Evolutionary conservation across 495 filamentous ascomycete genomes (phyloP).

Genomic region (Trichoderma gamsii): DNA sequence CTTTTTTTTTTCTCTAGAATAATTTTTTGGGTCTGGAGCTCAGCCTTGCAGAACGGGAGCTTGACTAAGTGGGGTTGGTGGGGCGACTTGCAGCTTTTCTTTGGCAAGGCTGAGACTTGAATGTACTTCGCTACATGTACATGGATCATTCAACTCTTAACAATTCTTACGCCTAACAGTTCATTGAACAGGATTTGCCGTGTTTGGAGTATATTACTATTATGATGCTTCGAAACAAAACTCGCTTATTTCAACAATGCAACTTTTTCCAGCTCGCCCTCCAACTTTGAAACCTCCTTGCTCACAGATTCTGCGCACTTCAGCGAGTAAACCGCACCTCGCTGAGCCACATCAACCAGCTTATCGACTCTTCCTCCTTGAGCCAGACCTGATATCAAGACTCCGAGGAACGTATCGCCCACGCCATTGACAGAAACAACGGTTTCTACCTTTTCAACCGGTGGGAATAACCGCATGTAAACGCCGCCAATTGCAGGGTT

Average conservation of each 20-base stretch:
- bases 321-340: slow-evolving; percentile 69
- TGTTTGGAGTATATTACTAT: not conserved
- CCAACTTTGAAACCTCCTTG: slow-evolving; percentile 34
- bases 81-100: not conserved
- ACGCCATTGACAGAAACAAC: slow-evolving; percentile 89
- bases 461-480: slow-evolving; percentile 75
- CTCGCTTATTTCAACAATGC: slow-evolving; percentile 17
- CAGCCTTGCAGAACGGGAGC: slow-evolving; percentile 14
- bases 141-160: not conserved
- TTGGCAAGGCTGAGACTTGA: not conserved
- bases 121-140: not conserved
- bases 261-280: slow-evolving; percentile 26
- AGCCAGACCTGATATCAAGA: slow-evolving; percentile 61
- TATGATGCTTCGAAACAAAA: not conserved
- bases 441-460: slow-evolving; percentile 58
- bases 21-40: slow-evolving; percentile 15
- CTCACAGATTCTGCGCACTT: slow-evolving; percentile 67
- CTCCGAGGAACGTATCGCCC: slow-evolving; percentile 87
- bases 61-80: slow-evolving; percentile 7
- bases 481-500: slow-evolving; percentile 63
- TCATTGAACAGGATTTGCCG: not conserved
- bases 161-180: not conserved
- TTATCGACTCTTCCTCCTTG: slow-evolving; percentile 44
- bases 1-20: not conserved
- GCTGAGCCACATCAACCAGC: slow-evolving; percentile 57